phyloP scores from a whole-genome alignment of 805 yeast species.

The Starmerella khaoyaiensis region DNA sequence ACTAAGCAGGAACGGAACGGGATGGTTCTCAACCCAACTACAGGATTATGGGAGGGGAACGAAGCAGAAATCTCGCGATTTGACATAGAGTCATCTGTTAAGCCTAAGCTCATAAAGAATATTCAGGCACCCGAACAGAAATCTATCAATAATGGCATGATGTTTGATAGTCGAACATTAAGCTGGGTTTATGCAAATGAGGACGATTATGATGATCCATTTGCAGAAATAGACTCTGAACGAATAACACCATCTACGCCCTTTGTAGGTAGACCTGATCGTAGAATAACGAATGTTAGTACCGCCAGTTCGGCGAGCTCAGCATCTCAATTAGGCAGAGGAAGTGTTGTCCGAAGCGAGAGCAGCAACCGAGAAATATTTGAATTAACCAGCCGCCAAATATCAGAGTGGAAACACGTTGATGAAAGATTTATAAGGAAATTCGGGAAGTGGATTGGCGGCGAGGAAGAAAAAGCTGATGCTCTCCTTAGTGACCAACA shows the following conservation, averaged over 20 bases:
- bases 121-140: neutral
- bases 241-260: neutral
- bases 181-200: conserved; percentile 21
- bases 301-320: conserved; percentile 11
- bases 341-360: conserved; percentile 19
- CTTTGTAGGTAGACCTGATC: neutral
- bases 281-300: conserved; percentile 12
- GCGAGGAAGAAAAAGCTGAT: conserved; percentile 18
- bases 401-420: conserved; percentile 21
- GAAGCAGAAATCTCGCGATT: conserved; percentile 19
- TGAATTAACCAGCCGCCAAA: conserved; percentile 13
- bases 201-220: conserved; percentile 23
- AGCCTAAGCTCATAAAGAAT: conserved; percentile 15
- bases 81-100: conserved; percentile 10
- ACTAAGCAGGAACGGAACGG: conserved; percentile 19
- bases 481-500: conserved; percentile 15
- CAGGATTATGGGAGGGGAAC: conserved; percentile 24
- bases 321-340: conserved; percentile 8
- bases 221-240: conserved; percentile 19
- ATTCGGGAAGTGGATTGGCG: conserved; percentile 24
- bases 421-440: conserved; percentile 24
- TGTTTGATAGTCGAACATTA: conserved; percentile 20
- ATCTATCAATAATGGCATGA: conserved; percentile 16
- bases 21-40: conserved; percentile 22
- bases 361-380: conserved; percentile 19